Evolutionary conservation across 345 rosid genomes (phyloP).

Genomic region (Eucalyptus viminalis): DNA sequence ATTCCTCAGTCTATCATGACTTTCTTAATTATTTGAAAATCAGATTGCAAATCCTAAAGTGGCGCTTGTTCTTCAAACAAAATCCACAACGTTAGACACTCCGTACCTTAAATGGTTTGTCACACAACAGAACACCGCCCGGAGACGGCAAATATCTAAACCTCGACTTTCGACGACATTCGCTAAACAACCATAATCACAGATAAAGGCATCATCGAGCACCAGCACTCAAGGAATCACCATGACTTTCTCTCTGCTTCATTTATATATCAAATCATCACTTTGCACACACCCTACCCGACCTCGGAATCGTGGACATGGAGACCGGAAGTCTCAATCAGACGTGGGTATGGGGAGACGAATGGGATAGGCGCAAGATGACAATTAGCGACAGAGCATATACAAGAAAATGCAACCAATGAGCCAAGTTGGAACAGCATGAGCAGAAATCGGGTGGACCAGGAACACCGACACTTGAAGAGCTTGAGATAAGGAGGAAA

Average conservation of each 20-base stretch:
- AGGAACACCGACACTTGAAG: neutral
- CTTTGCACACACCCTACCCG: neutral
- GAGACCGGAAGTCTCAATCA: neutral
- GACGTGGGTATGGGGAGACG: neutral
- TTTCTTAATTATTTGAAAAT: neutral
- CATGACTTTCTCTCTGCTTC: neutral
- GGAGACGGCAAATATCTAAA: neutral
- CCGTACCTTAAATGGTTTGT: neutral
- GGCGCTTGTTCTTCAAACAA: neutral
- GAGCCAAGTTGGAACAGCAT: neutral
- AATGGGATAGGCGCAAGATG: neutral
- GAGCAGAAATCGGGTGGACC: slow-evolving; percentile 1
- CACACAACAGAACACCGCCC: neutral
- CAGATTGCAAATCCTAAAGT: neutral
- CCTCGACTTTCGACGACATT: neutral
- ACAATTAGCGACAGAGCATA: neutral
- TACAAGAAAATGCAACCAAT: neutral
- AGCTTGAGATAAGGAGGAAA: neutral
- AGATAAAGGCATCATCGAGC: neutral
- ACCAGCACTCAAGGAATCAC: neutral
- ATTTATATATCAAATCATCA: neutral
- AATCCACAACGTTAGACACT: neutral
- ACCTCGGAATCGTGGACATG: neutral
- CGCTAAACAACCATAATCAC: neutral
- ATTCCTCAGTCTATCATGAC: neutral